phyloP scores from a whole-genome alignment of 441 rosid genomes.

The Francoa sonchifolia region DNA sequence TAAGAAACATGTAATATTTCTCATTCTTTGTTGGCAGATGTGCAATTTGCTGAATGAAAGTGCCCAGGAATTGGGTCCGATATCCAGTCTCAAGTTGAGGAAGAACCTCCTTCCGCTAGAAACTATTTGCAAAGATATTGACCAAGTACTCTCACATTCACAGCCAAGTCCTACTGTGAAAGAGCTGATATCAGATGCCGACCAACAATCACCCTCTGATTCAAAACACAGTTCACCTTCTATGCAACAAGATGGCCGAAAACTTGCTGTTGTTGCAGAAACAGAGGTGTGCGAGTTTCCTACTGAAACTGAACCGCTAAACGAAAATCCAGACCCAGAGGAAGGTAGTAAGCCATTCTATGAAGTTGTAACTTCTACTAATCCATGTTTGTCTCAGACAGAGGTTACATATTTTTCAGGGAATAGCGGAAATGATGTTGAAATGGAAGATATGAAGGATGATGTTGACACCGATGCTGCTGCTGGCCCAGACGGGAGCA shows the following conservation, averaged over 20 bases:
- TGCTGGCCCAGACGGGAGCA: constrained; percentile 7
- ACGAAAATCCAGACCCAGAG: too few species aligned
- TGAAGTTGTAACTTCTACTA: constrained; percentile 6
- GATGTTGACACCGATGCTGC: constrained; percentile 12
- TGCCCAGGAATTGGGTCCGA: constrained; percentile 31
- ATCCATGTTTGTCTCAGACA: not conserved
- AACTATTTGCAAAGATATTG: constrained; percentile 24
- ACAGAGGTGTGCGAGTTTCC: too few species aligned
- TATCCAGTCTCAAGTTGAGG: constrained; percentile 33
- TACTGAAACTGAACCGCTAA: too few species aligned
- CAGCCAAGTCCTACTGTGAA: constrained; percentile 11
- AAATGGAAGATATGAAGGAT: constrained; percentile 15
- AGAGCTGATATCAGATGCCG: constrained; percentile 6
- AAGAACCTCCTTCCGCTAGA: constrained; percentile 40
- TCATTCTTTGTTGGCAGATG: constrained; percentile 31
- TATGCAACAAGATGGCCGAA: constrained; percentile 8
- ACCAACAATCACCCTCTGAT: constrained; percentile 13
- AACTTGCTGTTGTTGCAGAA: constrained; percentile 14
- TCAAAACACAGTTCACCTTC: constrained; percentile 10
- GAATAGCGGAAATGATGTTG: constrained; percentile 1
- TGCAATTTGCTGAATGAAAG: constrained; percentile 49
- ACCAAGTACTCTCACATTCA: constrained; percentile 28
- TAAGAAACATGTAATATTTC: constrained; percentile 1
- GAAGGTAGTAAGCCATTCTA: not conserved
- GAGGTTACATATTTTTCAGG: not conserved